These are phyloP conservation scores for Calocybe indica DNA, from an alignment of 768 basidiomycete species.

Conservation along the genomic window DNA sequence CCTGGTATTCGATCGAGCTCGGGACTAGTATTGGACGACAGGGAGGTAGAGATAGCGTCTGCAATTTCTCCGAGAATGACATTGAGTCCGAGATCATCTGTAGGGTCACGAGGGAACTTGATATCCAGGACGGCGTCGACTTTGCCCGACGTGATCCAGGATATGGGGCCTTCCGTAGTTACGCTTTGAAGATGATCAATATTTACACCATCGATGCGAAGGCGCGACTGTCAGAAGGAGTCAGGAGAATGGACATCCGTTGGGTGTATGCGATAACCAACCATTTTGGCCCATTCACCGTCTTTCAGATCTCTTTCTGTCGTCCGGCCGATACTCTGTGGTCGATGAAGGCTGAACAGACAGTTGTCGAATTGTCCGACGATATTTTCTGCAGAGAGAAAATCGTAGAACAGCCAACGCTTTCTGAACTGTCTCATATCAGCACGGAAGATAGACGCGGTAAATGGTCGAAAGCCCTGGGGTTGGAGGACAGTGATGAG, in stretches of 20 bases:
- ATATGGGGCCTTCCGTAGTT: slow-evolving; percentile 81
- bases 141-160: slow-evolving; percentile 97
- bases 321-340: slow-evolving; percentile 91
- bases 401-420: slow-evolving; percentile 94
- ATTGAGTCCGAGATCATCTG: slow-evolving; percentile 65
- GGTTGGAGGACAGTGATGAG: slow-evolving; percentile 95
- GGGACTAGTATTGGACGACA: slow-evolving; percentile 32
- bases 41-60: slow-evolving; percentile 73
- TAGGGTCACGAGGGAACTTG: slow-evolving; percentile 84
- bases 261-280: slow-evolving; percentile 26
- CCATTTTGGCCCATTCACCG: slow-evolving; percentile 86
- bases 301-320: slow-evolving; percentile 82
- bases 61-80: slow-evolving; percentile 87
- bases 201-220: slow-evolving; percentile 94
- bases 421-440: slow-evolving; percentile 81
- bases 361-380: slow-evolving; percentile 99
- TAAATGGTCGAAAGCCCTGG: slow-evolving; percentile 85
- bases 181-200: slow-evolving; percentile 92
- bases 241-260: neutral
- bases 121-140: slow-evolving; percentile 96
- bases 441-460: slow-evolving; percentile 90
- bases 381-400: slow-evolving; percentile 89
- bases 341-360: slow-evolving; percentile 91
- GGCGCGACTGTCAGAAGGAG: slow-evolving; percentile 60
- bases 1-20: slow-evolving; percentile 66